Evolutionary conservation across 495 filamentous ascomycete species (phyloP).

Genomic region (Durotheca rogersii): DNA sequence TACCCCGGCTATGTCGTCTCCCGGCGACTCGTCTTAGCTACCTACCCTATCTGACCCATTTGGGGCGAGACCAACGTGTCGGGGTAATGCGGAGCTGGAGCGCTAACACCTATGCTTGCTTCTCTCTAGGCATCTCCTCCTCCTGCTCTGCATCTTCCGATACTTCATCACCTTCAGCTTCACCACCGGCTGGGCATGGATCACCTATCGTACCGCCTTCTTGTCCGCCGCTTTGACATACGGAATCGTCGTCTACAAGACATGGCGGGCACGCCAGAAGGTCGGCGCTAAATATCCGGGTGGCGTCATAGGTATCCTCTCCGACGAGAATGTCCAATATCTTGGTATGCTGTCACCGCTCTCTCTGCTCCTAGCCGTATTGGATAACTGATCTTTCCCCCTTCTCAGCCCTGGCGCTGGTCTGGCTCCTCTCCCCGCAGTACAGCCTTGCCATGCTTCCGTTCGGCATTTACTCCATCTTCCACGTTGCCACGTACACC

Average conservation of each 20-base stretch:
- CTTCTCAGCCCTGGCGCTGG: slow-evolving; percentile 78
- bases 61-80: neutral
- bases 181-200: slow-evolving; percentile 67
- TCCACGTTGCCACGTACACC: slow-evolving; percentile 90
- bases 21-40: slow-evolving; percentile 3
- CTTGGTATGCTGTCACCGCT: slow-evolving; percentile 63
- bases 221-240: slow-evolving; percentile 86
- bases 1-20: slow-evolving; percentile 2
- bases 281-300: slow-evolving; percentile 58
- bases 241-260: slow-evolving; percentile 99
- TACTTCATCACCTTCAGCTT: slow-evolving; percentile 83
- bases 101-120: slow-evolving; percentile 9
- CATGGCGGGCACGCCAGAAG: slow-evolving; percentile 77
- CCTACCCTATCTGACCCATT: neutral
- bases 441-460: slow-evolving; percentile 87
- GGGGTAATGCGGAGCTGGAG: slow-evolving; percentile 1
- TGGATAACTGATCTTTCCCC: slow-evolving; percentile 8
- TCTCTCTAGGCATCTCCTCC: slow-evolving; percentile 67
- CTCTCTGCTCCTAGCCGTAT: neutral
- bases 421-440: slow-evolving; percentile 92
- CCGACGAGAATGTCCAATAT: slow-evolving; percentile 98
- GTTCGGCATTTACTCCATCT: slow-evolving; percentile 95
- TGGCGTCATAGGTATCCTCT: slow-evolving; percentile 61
- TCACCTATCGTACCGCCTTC: slow-evolving; percentile 88
- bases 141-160: slow-evolving; percentile 77